These are phyloP conservation scores for Psilocybe cyanescens DNA, from an alignment of 768 basidiomycete genomes.

Conservation along the genomic window DNA sequence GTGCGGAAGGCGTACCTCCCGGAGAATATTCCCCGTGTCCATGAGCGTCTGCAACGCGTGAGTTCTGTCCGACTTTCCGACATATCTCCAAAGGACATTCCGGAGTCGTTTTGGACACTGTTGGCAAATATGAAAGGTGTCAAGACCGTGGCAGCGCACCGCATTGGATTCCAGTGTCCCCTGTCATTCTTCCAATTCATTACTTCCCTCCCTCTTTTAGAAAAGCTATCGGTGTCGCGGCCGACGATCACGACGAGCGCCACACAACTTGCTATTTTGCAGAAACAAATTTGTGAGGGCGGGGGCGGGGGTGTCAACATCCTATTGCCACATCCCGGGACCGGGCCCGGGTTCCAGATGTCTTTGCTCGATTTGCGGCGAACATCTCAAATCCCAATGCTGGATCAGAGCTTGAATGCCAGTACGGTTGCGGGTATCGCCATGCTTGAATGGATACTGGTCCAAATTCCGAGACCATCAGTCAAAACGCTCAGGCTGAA, in stretches of 20 bases:
- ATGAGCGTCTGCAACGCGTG: constrained; percentile 17
- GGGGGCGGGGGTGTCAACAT: constrained; percentile 10
- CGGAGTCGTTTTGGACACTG: constrained; percentile 29
- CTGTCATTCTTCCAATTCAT: constrained; percentile 29
- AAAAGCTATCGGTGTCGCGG: constrained; percentile 29
- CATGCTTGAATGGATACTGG: constrained; percentile 29
- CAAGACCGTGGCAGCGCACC: constrained; percentile 28
- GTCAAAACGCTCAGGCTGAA: constrained; percentile 27
- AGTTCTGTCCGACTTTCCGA: constrained; percentile 26
- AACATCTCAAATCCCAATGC: constrained; percentile 8
- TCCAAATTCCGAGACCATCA: constrained; percentile 25
- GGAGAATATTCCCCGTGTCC: constrained; percentile 11
- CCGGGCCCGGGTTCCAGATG: constrained; percentile 11
- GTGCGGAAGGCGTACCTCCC: constrained; percentile 9
- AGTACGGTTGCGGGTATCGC: constrained; percentile 12
- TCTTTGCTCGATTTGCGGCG: constrained; percentile 21
- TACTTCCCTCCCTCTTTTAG: constrained; percentile 29
- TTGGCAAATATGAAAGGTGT: constrained; percentile 29
- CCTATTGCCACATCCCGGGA: constrained; percentile 5
- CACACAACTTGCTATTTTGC: constrained; percentile 9
- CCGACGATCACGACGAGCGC: constrained; percentile 19
- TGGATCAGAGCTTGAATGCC: constrained; percentile 8
- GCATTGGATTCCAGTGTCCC: constrained; percentile 26
- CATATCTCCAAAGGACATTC: constrained; percentile 29
- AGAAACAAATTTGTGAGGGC: constrained; percentile 13